Evolutionary conservation across 2,329 filamentous ascomycete species (phyloP).

Genomic region (Paraconiothyrium brasiliense): DNA sequence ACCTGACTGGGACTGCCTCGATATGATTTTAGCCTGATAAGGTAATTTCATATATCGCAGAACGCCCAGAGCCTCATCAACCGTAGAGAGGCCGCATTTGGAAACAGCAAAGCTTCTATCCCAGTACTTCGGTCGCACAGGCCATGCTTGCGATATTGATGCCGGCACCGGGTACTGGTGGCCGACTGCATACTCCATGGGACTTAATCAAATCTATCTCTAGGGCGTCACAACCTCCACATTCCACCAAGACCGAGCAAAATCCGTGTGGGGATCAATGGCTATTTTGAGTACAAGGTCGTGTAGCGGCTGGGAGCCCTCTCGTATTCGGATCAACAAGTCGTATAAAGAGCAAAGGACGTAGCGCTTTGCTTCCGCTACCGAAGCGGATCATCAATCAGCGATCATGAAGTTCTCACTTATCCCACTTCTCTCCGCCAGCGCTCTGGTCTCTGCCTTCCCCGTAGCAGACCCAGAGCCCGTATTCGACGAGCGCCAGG

Average conservation of each 20-base stretch:
- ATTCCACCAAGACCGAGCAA: constrained; percentile 2
- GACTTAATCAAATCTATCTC: constrained; percentile 14
- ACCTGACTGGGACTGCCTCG: constrained; percentile 4
- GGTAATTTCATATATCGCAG: neutral
- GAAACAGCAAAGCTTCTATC: neutral
- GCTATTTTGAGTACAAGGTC: constrained; percentile 2
- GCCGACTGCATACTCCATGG: constrained; percentile 11
- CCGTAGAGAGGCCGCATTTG: constrained; percentile 6
- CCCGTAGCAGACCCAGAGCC: constrained; percentile 43
- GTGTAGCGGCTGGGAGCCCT: neutral
- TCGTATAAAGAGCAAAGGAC: constrained; percentile 7
- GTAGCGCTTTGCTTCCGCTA: constrained; percentile 1
- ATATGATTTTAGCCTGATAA: constrained; percentile 11
- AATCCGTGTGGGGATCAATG: constrained; percentile 1
- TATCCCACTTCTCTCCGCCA: constrained; percentile 38
- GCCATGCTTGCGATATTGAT: neutral
- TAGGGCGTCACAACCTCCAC: neutral
- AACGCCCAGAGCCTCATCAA: constrained; percentile 10
- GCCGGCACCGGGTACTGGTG: constrained; percentile 5
- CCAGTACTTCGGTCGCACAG: neutral
- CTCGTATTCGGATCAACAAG: neutral
- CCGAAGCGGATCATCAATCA: constrained; percentile 11
- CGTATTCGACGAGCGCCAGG: constrained; percentile 41
- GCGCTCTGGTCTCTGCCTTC: constrained; percentile 38
- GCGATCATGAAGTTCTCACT: constrained; percentile 45